Evolutionary conservation across 2,329 filamentous ascomycete genomes (phyloP), one percentile per base, ranked within the genome.

Genomic region (Grosmannia huntii): DNA sequence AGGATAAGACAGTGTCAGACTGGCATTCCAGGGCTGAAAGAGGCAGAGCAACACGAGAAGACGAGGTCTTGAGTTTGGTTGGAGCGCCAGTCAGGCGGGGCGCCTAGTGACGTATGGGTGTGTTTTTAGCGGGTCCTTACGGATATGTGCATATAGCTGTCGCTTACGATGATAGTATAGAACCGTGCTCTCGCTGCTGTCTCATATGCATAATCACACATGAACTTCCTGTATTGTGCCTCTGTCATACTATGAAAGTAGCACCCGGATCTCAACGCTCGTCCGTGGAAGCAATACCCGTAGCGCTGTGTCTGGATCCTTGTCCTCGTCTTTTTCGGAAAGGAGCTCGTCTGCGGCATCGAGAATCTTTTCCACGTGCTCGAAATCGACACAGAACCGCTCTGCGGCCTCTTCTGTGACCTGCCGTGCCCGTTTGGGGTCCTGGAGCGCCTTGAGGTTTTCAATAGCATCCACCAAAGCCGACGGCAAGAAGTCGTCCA

Each of bases 401-500:
- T 89, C 85, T 0, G 90, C 88, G 0, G 91, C 92, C 62, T 87
- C 82, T 65, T 95, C 89, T 0, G 89, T 94, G 54, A 96, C 81
- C 53, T 84, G 77, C 53, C 89, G 82, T 16, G 87, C 86, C 59
- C 95, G 73, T 12, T 77, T 78, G 1, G 87, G 81, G 65, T 89
- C 87, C 61, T 87, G 84, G 1, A 99, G 73, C 49, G 82, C 76
- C 62, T 85, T 86, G 28, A 97, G 71, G 60, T 90, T 89, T 55
- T 94, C 87, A 65, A 89, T 84, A 3, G 91, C 91, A 68, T 99
- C 94, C 77, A 96, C 92, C 33, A 96, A 78, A 3, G 92, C 94
- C 1, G 90, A 95, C 0, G 94, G 91, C 27, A 99, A 75, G 72
- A 97, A 99, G 61, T 90, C 85, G 67, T 99, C 94, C 7, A 99